Evolutionary conservation across 495 filamentous ascomycete species (phyloP).

Genomic region (Friedmanniomyces simplex): DNA sequence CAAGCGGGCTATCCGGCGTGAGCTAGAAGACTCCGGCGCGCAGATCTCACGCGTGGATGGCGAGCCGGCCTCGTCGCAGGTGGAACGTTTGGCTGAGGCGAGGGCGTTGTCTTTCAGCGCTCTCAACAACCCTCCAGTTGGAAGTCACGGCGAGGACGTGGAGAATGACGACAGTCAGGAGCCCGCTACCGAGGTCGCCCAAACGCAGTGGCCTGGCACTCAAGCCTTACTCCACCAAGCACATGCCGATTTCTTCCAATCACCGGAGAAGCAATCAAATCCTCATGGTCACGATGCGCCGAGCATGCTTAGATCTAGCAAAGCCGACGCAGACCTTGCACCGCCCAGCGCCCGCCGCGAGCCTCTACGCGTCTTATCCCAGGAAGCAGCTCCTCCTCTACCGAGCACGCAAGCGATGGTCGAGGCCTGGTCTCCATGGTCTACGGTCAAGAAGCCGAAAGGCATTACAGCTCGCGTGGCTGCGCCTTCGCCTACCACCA

Average conservation of each 20-base stretch:
- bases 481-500: not conserved
- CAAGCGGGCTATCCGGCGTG: constrained; percentile 2
- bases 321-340: not conserved
- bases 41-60: not conserved
- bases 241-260: constrained; percentile 12
- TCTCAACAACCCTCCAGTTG: not conserved
- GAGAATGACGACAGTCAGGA: not conserved
- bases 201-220: constrained; percentile 17
- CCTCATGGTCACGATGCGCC: not conserved
- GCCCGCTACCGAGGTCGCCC: not conserved
- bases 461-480: not conserved
- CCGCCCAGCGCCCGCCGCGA: not conserved
- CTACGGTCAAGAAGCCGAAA: constrained; percentile 13
- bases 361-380: constrained; percentile 7
- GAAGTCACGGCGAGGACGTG: not conserved
- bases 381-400: not conserved
- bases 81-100: not conserved
- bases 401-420: constrained; percentile 15
- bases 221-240: constrained; percentile 15
- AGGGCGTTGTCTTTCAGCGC: not conserved
- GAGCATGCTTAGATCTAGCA: not conserved
- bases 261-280: not conserved
- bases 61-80: constrained; percentile 9
- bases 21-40: not conserved
- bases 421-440: constrained; percentile 12